These are phyloP conservation scores for Drosera capensis DNA, from an alignment of 148 eudicot genomes.

Conservation along the genomic window DNA sequence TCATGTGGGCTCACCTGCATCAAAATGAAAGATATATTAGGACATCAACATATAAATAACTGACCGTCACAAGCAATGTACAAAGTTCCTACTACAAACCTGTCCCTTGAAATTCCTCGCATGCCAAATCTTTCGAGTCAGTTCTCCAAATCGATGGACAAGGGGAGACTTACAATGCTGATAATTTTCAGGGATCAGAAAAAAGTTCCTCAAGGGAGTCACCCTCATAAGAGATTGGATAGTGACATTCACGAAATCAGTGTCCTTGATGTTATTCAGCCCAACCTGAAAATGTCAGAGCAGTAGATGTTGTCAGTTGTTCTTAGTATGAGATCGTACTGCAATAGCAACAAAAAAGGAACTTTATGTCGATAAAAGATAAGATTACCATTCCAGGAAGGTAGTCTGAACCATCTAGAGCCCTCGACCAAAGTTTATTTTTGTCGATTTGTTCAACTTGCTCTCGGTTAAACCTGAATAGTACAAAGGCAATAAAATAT, in stretches of 20 bases:
- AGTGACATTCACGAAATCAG: conserved; percentile 91
- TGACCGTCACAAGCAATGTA: background rate
- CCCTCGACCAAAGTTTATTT: conserved; percentile 83
- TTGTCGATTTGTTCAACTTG: conserved; percentile 67
- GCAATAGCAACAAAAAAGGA: background rate
- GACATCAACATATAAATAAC: too few species aligned
- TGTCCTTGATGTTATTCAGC: conserved; percentile 77
- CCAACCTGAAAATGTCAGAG: conserved; percentile 49
- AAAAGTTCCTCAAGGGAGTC: conserved; percentile 90
- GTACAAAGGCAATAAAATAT: conserved; percentile 3
- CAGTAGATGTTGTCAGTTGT: background rate
- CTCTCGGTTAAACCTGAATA: conserved; percentile 36
- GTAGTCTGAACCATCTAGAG: conserved; percentile 97
- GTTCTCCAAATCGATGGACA: conserved; percentile 95
- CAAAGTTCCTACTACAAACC: conserved; percentile 30
- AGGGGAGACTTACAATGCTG: conserved; percentile 64
- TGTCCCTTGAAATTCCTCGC: conserved; percentile 94
- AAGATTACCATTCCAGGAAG: conserved; percentile 86
- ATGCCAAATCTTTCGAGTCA: conserved; percentile 91
- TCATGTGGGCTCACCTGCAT: conserved; percentile 97
- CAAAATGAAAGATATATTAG: conserved; percentile 1
- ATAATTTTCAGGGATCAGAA: conserved; percentile 88
- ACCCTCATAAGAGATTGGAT: conserved; percentile 93
- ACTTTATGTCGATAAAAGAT: background rate
- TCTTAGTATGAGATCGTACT: background rate